Evolutionary conservation across 2,329 filamentous ascomycete species (phyloP).

Genomic region (Ilyonectria robusta): DNA sequence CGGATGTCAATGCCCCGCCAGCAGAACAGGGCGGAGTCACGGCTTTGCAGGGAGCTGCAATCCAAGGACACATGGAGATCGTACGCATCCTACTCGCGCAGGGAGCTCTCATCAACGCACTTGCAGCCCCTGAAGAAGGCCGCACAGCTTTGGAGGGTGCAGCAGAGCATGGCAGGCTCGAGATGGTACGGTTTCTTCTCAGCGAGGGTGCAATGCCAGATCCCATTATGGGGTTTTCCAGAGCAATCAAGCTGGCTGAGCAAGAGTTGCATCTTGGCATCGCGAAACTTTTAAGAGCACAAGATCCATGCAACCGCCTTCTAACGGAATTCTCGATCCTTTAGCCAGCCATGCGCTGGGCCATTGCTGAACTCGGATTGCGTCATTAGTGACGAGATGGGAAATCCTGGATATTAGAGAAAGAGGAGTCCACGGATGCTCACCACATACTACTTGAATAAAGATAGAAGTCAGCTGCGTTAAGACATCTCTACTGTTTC

Average conservation of each 20-base stretch:
- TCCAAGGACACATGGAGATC: conserved; percentile 7
- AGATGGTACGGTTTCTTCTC: conserved; percentile 21
- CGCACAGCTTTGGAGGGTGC: conserved; percentile 21
- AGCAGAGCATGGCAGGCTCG: conserved; percentile 22
- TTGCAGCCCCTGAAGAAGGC: background rate
- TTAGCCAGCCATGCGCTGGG: background rate
- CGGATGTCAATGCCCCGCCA: conserved; percentile 12
- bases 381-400: too few species aligned
- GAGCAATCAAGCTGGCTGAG: conserved; percentile 8
- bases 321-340: background rate
- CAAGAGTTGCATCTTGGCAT: conserved; percentile 9
- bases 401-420: too few species aligned
- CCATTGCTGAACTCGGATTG: background rate
- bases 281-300: background rate
- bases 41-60: conserved; percentile 16
- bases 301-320: background rate
- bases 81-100: background rate
- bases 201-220: conserved; percentile 5
- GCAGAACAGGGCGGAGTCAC: conserved; percentile 1
- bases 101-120: background rate
- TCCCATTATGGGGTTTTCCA: background rate
- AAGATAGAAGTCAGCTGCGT: too few species aligned
- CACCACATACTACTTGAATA: too few species aligned
- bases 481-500: too few species aligned
- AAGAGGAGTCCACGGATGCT: too few species aligned